Evolutionary conservation across 352 stramenopile genomes (phyloP).

Genomic region (Globisporangium ultimum): DNA sequence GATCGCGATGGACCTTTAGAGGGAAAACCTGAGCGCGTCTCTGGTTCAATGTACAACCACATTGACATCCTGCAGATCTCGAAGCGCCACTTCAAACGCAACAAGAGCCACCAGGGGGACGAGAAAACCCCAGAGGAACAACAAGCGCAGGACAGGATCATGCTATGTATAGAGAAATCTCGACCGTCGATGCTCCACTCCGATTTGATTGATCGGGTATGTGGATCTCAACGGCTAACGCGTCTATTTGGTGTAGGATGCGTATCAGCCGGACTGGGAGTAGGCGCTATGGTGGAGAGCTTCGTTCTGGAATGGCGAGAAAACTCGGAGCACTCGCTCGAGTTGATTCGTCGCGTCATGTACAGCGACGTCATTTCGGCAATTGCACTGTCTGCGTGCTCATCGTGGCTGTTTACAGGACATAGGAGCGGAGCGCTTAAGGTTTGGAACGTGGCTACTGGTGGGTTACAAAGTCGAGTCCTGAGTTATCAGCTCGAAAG

Average conservation of each 20-base stretch:
- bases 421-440: constrained; percentile 35
- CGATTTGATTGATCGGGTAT: constrained; percentile 34
- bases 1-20: background rate
- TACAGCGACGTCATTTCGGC: constrained; percentile 29
- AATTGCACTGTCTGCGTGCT: constrained; percentile 30
- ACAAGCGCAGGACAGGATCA: constrained; percentile 15
- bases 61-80: constrained; percentile 51
- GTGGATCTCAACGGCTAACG: constrained; percentile 18
- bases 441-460: constrained; percentile 41
- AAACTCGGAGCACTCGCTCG: constrained; percentile 13
- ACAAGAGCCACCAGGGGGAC: background rate
- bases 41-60: constrained; percentile 29
- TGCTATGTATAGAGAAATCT: constrained; percentile 56
- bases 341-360: constrained; percentile 24
- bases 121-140: background rate
- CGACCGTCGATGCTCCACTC: constrained; percentile 29
- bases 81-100: constrained; percentile 28
- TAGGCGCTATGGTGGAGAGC: constrained; percentile 7
- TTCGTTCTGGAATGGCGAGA: constrained; percentile 34
- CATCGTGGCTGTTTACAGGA: constrained; percentile 55
- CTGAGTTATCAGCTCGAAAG: background rate
- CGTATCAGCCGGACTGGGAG: constrained; percentile 1
- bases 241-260: constrained; percentile 37
- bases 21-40: constrained; percentile 4
- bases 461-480: background rate